phyloP scores from a whole-genome alignment of 2,329 filamentous ascomycete species.

The Colletotrichum trifolii region DNA sequence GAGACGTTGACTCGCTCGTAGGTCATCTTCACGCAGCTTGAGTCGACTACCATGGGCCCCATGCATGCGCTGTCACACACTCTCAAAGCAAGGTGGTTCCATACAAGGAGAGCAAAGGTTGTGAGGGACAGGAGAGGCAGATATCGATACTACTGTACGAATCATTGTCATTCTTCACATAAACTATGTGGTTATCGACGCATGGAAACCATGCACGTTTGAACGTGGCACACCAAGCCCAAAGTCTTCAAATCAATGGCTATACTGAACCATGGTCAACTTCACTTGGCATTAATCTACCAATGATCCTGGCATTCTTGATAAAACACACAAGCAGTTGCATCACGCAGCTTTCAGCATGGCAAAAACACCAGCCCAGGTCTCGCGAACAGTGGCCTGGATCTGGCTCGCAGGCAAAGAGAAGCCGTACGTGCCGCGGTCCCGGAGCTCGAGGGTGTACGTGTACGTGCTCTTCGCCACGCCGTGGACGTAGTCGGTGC shows the following conservation, averaged over 20 bases:
- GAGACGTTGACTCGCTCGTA: no score
- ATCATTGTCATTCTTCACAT: no score
- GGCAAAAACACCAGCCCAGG: slow-evolving; percentile 36
- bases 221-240: no score
- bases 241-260: not conserved
- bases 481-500: slow-evolving; percentile 39
- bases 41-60: not conserved
- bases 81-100: no score
- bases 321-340: slow-evolving; percentile 40
- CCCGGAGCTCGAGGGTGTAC: slow-evolving; percentile 34
- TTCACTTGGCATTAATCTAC: not conserved
- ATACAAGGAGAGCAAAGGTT: no score
- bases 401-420: slow-evolving; percentile 35
- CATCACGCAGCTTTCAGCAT: slow-evolving; percentile 47
- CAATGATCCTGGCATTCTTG: not conserved
- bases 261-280: not conserved
- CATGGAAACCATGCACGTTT: no score
- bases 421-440: slow-evolving; percentile 34
- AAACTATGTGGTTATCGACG: no score
- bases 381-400: slow-evolving; percentile 35
- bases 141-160: no score
- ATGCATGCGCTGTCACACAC: not conserved
- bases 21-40: no score
- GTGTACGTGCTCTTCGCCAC: slow-evolving; percentile 37
- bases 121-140: no score